These are phyloP conservation scores for Chytridiales sp. DNA, from an alignment of 371 early-diverging fungal genomes.

Conservation along the genomic window DNA sequence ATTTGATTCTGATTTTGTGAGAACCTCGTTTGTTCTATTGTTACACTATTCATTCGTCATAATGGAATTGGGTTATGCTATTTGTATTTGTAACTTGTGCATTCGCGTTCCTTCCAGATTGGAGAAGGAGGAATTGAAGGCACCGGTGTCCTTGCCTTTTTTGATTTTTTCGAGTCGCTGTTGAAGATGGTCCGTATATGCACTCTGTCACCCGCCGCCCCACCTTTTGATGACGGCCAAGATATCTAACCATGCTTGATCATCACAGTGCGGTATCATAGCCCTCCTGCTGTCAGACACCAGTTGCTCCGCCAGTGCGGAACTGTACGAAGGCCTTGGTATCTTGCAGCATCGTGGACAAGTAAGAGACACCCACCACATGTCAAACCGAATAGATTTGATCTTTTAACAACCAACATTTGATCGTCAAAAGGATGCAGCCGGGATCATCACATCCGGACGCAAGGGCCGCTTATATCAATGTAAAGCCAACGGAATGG, in stretches of 20 bases:
- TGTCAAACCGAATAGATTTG: not conserved
- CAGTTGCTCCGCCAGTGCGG: constrained; percentile 65
- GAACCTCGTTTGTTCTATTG: not conserved
- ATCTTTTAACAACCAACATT: not conserved
- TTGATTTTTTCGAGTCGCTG: no score
- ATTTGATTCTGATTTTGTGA: no score
- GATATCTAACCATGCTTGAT: constrained; percentile 54
- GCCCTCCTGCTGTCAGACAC: constrained; percentile 81
- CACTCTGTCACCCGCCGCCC: no score
- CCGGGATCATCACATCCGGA: constrained; percentile 97
- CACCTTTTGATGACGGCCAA: no score
- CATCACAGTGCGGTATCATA: constrained; percentile 80
- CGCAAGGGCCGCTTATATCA: constrained; percentile 93
- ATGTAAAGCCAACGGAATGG: constrained; percentile 98
- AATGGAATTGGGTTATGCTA: no score
- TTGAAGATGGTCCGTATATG: no score
- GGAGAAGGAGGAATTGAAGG: no score
- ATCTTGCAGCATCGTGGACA: constrained; percentile 97
- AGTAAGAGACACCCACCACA: constrained; percentile 53
- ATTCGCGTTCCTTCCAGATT: no score
- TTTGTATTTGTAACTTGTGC: no score
- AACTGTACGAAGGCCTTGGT: constrained; percentile 90
- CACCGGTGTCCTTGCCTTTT: no score
- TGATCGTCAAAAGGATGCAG: constrained; percentile 78
- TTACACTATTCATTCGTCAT: no score